These are phyloP conservation scores for Iris macrosiphon DNA, from an alignment of 106 monocot species.

Conservation along the genomic window DNA sequence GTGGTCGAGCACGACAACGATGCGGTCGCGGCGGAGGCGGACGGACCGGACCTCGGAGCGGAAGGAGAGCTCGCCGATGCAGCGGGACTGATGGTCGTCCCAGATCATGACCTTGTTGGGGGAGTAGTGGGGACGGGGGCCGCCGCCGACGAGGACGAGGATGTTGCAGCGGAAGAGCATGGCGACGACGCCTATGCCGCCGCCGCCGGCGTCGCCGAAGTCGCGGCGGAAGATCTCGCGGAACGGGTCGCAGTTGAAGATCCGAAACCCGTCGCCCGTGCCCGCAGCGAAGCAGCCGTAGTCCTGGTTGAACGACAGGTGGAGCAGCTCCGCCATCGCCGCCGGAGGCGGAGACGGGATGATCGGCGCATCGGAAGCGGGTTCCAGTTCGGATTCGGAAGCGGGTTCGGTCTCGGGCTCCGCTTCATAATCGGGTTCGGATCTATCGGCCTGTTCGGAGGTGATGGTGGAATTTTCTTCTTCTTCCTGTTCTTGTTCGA, in stretches of 20 bases:
- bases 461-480: no score
- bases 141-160: conserved; percentile 89
- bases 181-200: conserved; percentile 75
- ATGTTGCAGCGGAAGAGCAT: conserved; percentile 97
- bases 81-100: conserved; percentile 92
- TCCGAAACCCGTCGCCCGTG: conserved; percentile 69
- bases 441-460: no score
- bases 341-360: not conserved
- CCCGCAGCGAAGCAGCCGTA: conserved; percentile 85
- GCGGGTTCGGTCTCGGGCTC: not conserved
- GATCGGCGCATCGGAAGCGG: not conserved
- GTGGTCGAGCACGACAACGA: conserved; percentile 81
- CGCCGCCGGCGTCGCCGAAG: conserved; percentile 55
- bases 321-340: conserved; percentile 25
- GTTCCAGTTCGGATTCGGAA: not conserved
- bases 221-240: conserved; percentile 90
- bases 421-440: not conserved
- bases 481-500: no score
- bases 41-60: conserved; percentile 88
- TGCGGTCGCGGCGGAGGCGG: conserved; percentile 74
- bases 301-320: conserved; percentile 95
- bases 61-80: conserved; percentile 96
- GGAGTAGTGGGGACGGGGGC: conserved; percentile 55
- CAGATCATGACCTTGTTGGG: conserved; percentile 97
- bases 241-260: conserved; percentile 96